These are phyloP conservation scores for Fusarium chuoi DNA, from an alignment of 2,329 filamentous ascomycete species.

Conservation along the genomic window DNA sequence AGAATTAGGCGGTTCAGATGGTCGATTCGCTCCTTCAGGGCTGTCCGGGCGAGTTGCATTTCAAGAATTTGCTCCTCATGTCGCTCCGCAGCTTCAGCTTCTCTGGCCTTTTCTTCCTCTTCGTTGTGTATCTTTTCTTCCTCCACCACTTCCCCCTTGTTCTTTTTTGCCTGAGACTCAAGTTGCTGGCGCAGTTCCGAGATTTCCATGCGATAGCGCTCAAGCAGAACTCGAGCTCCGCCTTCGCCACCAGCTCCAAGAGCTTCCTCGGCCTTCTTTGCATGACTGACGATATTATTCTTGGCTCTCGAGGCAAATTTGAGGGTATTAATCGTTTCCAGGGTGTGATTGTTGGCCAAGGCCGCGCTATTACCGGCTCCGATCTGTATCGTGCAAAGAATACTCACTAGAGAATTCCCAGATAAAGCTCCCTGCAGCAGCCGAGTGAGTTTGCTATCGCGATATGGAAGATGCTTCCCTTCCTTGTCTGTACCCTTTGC, in stretches of 20 bases:
- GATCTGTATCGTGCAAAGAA: slow-evolving; percentile 95
- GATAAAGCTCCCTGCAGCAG: slow-evolving; percentile 92
- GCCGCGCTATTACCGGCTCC: slow-evolving; percentile 79
- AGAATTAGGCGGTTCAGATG: slow-evolving; percentile 95
- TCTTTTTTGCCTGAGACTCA: slow-evolving; percentile 80
- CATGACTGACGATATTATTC: slow-evolving; percentile 97
- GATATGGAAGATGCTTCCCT: slow-evolving; percentile 91
- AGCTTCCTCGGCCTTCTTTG: slow-evolving; percentile 93
- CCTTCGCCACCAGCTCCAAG: slow-evolving; percentile 83
- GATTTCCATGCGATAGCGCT: slow-evolving; percentile 95
- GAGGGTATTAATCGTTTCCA: slow-evolving; percentile 92
- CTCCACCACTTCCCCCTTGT: slow-evolving; percentile 67
- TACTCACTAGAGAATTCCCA: slow-evolving; percentile 94
- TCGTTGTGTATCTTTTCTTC: slow-evolving; percentile 71
- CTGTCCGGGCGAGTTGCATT: slow-evolving; percentile 96
- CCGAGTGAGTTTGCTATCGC: slow-evolving; percentile 96
- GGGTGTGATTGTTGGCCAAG: slow-evolving; percentile 77
- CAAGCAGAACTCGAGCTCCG: slow-evolving; percentile 85
- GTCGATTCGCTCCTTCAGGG: slow-evolving; percentile 95
- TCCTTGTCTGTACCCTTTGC: slow-evolving; percentile 80
- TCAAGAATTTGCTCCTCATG: slow-evolving; percentile 98
- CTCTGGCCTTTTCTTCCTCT: slow-evolving; percentile 76
- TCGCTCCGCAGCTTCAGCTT: slow-evolving; percentile 83
- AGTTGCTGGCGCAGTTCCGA: slow-evolving; percentile 82
- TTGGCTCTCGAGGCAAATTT: slow-evolving; percentile 97